Evolutionary conservation across 2,329 filamentous ascomycete genomes (phyloP), one percentile per base, ranked within the genome.

Genomic region (Penicillium olsonii): DNA sequence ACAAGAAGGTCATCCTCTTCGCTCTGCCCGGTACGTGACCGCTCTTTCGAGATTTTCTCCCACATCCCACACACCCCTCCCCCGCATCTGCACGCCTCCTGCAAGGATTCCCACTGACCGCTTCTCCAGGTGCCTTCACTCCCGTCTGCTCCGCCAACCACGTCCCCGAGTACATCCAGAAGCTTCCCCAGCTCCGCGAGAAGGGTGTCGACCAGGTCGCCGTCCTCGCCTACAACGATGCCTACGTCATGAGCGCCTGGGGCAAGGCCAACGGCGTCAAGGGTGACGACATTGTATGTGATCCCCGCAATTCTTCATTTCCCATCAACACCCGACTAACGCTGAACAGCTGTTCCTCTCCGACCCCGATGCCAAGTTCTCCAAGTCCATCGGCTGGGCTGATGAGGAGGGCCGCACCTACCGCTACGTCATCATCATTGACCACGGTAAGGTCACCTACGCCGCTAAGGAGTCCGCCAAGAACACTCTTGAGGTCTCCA

Each of bases 191-290:
- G 67, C 79, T 95, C 72, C 85, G 85, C 76, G 76, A 77, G 68
- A 92, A 92, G 81, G 90, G 88, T 63, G 87, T 95, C 60, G 90
- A 95, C 73, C 73, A 87, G 56, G 83, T 95, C 64, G 82, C 90
- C 60, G 84, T 94, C 67, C 86, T 95, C 66, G 88, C 90, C 52
- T 87, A 78, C 78, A 95, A 95, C 75, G 91, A 95, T 74, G 78
- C 85, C 57, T 95, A 80, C 68, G 90, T 95, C 71, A 92, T 92
- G 88, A 86, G 84, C 63, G 90, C 88, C 46, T 94, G 89, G 89
- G 87, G 84, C 75, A 95, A 95, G 82, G 90, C 90, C 67, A 92
- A 95, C 75, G 80, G 80, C 45, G 79, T 92, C 67, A 85, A 82
- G 67, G 84, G 85, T 57, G 86, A 92, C 61, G 80, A 82, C 64